Base-by-base conservation (phyloP, 371 early-diverging fungal genomes). In the Basidiobolus meristosporus region DNA sequence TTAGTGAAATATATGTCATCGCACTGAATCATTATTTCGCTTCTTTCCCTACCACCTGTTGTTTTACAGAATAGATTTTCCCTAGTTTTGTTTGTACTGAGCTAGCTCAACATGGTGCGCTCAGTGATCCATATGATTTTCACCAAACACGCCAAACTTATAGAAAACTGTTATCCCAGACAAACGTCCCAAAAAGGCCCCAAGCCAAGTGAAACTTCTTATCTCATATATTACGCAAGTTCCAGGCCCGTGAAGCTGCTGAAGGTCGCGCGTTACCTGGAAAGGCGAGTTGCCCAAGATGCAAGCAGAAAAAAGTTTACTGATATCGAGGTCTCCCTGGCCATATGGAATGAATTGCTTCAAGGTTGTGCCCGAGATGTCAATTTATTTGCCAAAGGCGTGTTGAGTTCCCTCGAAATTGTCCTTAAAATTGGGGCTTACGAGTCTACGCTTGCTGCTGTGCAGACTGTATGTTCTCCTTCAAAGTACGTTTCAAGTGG, bases 161-260 rank as follows among this genome's bases (percentile, higher is more conserved):
- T 90, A 56, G 84, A 84, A 55, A 83, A 78, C 42, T 90, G 90
- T 52, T 92, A 82, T 51, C 91, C 90, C 22, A 69, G 68, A 21
- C 69, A 71, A 46, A 67, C 85, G 14, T 81, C 75, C 10, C 86
- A 76, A 40, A 68, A 70, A 15, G 73, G 73, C 4, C 81, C 93
- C 30, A 73, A 72, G 47, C 66, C 80, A 30, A 76, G 73, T 39
- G 81, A 82, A 48, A 73, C 90, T 7, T 88, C 90, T 16, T 79
- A 83, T 44, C 63, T 92, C 29, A 67, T 81, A 26, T 90, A 78
- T 59, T 92, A 92, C 55, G 79, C 84, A n/a, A 70, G 73, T 37
- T 75, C 82, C 41, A 77, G 86, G 52, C 90, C 91, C 3, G 83
- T 78, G 31, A 92, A 92, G 54, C 64, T 90, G 22, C 68, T 81